These are phyloP conservation scores for Erigeron canadensis DNA, from an alignment of 129 eudicot genomes.

Conservation along the genomic window DNA sequence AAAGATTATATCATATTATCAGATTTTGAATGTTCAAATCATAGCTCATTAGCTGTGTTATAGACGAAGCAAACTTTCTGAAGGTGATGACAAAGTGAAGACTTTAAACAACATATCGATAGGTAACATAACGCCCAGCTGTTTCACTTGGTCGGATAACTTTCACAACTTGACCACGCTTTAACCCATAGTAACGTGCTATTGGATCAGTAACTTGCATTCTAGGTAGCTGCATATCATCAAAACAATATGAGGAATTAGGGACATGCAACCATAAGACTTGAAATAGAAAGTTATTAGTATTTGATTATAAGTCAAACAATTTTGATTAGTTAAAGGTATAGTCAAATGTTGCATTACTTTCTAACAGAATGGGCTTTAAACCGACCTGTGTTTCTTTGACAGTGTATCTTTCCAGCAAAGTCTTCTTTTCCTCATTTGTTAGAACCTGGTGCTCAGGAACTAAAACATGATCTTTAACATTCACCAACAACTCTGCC, in stretches of 20 bases:
- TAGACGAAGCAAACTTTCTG: not conserved
- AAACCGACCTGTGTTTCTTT: slow-evolving; percentile 72
- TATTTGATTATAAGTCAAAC: slow-evolving; percentile 2
- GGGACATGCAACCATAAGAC: not conserved
- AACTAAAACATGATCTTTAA: slow-evolving; percentile 65
- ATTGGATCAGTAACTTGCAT: slow-evolving; percentile 78
- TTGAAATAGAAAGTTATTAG: not conserved
- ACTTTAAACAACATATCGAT: slow-evolving; percentile 60
- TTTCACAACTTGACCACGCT: slow-evolving; percentile 75
- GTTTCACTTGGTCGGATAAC: slow-evolving; percentile 86
- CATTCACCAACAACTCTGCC: slow-evolving; percentile 74
- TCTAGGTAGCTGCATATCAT: slow-evolving; percentile 60
- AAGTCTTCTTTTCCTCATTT: slow-evolving; percentile 71
- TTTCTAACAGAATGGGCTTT: not conserved
- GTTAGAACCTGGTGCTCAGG: slow-evolving; percentile 71
- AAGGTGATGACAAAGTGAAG: not conserved
- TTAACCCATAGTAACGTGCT: slow-evolving; percentile 72
- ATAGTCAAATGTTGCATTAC: not conserved
- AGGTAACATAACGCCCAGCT: slow-evolving; percentile 77
- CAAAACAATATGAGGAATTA: not conserved
- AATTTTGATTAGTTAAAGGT: not conserved
- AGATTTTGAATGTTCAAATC: not conserved
- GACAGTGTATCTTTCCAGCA: slow-evolving; percentile 77
- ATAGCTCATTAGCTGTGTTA: not conserved
- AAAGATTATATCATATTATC: not conserved